Conservation (phyloP, 441 rosid genomes). For the Gossypium lobatum region DNA sequence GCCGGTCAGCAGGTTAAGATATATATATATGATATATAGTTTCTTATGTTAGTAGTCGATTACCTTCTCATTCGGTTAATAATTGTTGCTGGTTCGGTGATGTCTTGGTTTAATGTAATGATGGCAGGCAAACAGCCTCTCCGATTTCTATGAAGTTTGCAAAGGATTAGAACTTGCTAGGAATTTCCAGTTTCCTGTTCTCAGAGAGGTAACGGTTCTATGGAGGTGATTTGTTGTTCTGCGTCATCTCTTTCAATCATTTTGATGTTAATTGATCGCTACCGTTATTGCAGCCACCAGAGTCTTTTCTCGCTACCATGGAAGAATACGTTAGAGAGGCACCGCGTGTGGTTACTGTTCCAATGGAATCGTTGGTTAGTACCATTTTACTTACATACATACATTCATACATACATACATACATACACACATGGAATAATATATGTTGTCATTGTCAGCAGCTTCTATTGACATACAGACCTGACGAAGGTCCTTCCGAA, state of each 20-base stretch:
- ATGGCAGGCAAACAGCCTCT: constrained; percentile 77
- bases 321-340: constrained; percentile 98
- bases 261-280: not conserved
- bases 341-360: constrained; percentile 73
- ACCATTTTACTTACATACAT: not conserved
- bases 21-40: not conserved
- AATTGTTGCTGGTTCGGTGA: not conserved
- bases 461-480: constrained; percentile 85
- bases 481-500: constrained; percentile 68
- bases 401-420: not conserved
- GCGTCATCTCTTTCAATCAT: not conserved
- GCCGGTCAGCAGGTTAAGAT: constrained; percentile 89
- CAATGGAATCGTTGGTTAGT: constrained; percentile 82
- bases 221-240: constrained; percentile 10
- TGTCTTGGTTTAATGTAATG: not conserved
- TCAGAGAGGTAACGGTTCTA: constrained; percentile 65
- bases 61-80: not conserved
- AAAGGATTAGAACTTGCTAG: constrained; percentile 98
- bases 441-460: constrained; percentile 26
- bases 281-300: constrained; percentile 68
- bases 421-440: not conserved
- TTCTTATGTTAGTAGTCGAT: not conserved
- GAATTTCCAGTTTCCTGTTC: constrained; percentile 88
- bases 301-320: constrained; percentile 89
- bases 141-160: constrained; percentile 88